These are phyloP conservation scores for Cyanidiococcus yangmingshanensis DNA, from an alignment of 23 red algal genomes.

Conservation along the genomic window DNA sequence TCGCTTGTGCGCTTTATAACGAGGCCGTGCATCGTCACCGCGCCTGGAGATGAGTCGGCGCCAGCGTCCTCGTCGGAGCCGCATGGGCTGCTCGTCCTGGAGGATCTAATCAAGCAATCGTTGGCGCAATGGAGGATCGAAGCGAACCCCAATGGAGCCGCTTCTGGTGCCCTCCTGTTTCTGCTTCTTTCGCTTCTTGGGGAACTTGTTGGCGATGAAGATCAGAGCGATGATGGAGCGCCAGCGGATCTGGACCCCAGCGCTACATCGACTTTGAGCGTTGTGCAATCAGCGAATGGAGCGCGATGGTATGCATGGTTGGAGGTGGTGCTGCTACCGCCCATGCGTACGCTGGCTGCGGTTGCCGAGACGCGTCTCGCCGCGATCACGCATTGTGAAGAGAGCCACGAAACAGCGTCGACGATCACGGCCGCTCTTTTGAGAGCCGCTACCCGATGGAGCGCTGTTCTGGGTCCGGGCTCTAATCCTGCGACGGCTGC, in stretches of 20 bases:
- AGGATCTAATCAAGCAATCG: background rate
- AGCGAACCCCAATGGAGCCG: background rate
- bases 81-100: background rate
- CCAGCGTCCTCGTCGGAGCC: background rate
- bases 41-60: background rate
- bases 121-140: background rate
- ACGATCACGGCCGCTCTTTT: background rate
- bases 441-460: background rate
- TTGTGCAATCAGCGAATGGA: background rate
- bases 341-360: background rate
- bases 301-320: background rate
- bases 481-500: background rate
- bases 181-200: background rate
- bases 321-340: background rate
- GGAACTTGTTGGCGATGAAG: background rate
- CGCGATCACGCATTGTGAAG: background rate
- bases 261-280: background rate
- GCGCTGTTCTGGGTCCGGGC: background rate
- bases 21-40: background rate
- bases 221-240: background rate
- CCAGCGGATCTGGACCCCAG: background rate
- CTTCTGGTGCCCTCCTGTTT: background rate
- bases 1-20: background rate
- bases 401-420: background rate
- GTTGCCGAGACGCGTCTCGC: background rate